Conservation (phyloP, 2,329 filamentous ascomycete species). For the Diaporthe amygdali region DNA sequence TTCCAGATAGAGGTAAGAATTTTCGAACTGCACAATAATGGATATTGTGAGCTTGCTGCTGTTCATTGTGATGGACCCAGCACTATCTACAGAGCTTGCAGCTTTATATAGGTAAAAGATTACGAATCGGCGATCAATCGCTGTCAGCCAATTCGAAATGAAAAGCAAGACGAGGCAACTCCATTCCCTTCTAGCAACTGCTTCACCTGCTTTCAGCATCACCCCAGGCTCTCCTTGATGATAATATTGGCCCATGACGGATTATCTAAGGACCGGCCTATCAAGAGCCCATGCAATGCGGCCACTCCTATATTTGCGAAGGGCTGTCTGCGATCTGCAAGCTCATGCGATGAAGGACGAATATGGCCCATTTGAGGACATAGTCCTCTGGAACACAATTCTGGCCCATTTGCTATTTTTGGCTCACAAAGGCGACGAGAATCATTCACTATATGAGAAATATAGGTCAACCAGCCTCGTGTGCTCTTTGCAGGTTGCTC, state of each 20-base stretch:
- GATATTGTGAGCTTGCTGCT: rapidly evolving
- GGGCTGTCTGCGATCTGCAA: too few species aligned
- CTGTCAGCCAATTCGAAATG: not conserved
- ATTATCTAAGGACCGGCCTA: too few species aligned
- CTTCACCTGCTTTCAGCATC: not conserved
- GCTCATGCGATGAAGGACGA: too few species aligned
- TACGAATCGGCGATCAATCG: not conserved
- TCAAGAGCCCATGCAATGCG: not conserved
- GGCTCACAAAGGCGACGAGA: not conserved
- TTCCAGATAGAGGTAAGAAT: not conserved
- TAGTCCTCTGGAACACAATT: not conserved
- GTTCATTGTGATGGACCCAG: too few species aligned
- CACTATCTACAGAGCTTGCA: not conserved
- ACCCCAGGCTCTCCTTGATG: not conserved
- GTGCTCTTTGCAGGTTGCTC: too few species aligned
- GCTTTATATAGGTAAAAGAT: not conserved
- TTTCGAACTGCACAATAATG: too few species aligned
- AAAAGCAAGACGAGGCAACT: not conserved
- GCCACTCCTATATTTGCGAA: not conserved
- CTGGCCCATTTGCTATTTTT: not conserved
- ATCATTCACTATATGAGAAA: too few species aligned
- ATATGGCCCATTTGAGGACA: not conserved
- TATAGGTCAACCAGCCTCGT: too few species aligned
- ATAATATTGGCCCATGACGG: not conserved
- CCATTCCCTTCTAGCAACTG: too few species aligned